Conservation (phyloP, 2,329 filamentous ascomycete species). For the Aspergillus pseudotamarii region DNA sequence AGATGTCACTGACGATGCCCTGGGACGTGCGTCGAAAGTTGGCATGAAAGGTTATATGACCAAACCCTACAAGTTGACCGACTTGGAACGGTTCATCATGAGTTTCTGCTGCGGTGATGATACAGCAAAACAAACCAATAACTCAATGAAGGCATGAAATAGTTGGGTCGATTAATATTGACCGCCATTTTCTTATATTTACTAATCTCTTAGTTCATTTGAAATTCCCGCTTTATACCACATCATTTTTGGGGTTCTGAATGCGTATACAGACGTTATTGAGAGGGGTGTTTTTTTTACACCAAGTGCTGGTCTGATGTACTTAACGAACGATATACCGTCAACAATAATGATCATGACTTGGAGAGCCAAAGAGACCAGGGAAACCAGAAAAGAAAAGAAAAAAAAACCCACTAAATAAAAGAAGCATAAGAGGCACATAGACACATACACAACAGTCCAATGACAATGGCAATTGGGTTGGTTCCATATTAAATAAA, state of each 20-base stretch:
- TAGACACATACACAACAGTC: not conserved
- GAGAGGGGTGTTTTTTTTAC: not conserved
- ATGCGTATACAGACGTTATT: conserved; percentile 7
- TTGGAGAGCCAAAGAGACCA: not conserved
- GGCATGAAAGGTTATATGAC: conserved; percentile 71
- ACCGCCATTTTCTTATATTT: conserved; percentile 3
- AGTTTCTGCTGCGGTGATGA: conserved; percentile 44
- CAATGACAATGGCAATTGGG: conserved; percentile 5
- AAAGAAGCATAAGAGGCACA: not conserved
- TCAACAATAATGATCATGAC: conserved; percentile 13
- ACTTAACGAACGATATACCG: conserved; percentile 9
- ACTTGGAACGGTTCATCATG: conserved; percentile 63
- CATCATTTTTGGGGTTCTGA: conserved; percentile 12
- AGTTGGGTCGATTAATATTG: conserved; percentile 3
- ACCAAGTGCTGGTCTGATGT: not conserved
- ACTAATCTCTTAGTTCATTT: conserved; percentile 3
- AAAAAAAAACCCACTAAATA: not conserved
- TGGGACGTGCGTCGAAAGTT: conserved; percentile 61
- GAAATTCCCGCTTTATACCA: conserved; percentile 13
- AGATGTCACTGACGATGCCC: conserved; percentile 66
- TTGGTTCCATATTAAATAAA: conserved; percentile 9
- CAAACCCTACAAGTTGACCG: conserved; percentile 66
- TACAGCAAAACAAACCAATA: conserved; percentile 14
- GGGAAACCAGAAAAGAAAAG: not conserved
- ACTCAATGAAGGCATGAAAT: conserved; percentile 25